Conservation (phyloP, 768 basidiomycete genomes). For the Psilocybe azurescens region DNA sequence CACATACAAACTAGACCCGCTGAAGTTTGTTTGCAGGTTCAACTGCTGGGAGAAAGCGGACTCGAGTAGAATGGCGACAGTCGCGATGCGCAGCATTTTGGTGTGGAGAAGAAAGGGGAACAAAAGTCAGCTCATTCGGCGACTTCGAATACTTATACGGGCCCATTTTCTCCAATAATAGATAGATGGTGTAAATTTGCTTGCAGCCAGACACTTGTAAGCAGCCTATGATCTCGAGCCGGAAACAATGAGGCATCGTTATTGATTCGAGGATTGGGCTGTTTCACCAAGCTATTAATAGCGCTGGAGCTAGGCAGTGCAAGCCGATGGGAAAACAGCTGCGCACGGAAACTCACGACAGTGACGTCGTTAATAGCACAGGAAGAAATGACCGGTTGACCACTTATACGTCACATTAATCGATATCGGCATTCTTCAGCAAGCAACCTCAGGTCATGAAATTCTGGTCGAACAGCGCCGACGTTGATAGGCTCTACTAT, state of each 20-base stretch:
- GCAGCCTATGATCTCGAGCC: background rate
- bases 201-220: background rate
- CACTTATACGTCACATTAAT: background rate
- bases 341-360: background rate
- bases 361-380: background rate
- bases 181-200: background rate
- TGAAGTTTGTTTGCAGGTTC: conserved; percentile 8
- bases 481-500: too few species aligned
- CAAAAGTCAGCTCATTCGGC: background rate
- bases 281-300: background rate
- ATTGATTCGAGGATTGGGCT: background rate
- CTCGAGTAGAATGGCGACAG: conserved; percentile 9
- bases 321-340: background rate
- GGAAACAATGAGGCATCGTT: background rate
- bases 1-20: conserved; percentile 11
- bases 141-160: background rate
- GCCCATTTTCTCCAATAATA: background rate
- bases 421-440: background rate
- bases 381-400: background rate
- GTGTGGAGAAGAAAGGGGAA: background rate
- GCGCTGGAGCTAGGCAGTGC: background rate
- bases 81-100: conserved; percentile 13
- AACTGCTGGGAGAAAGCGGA: conserved; percentile 9
- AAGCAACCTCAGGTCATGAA: background rate
- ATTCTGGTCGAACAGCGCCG: too few species aligned